Base-by-base conservation (phyloP, 176 grass and related monocot genomes). In the Pharus latifolius region DNA sequence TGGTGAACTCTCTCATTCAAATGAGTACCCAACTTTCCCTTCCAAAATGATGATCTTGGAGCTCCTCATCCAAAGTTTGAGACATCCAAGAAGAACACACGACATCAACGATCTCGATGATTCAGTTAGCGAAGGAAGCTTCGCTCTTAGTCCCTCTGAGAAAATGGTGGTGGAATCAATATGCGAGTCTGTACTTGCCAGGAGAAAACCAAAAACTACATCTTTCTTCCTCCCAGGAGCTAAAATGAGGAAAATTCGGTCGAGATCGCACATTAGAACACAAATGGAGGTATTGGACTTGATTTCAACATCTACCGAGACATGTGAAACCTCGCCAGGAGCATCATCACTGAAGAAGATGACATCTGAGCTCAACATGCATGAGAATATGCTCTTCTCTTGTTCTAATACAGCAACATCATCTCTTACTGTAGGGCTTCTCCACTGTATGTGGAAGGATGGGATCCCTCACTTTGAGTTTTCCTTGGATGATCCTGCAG, bases 361-460 rank as follows among this genome's bases (percentile, higher is more conserved):
- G 29, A 35, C 28, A 11, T 3, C 45, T 45, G 65, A 68, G 64
- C 2, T 53, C n/a, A 7, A 9, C 9, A 35, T 18, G 27, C 60
- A 77, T 44, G 67, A 71, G 42, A 69, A 70, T 11, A 66, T 19
- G 30, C 12, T 56, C 24, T 76, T 53, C 8, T 84, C 63, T 50
- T 88, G 72, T 50, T 83, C 73, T 8, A 75, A 50, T 34, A 54
- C 61, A 1, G 33, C 75, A 27, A 57, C 31, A 19, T 40, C 44
- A 43, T 88, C 55, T 44, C 62, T 88, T 16, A 82, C 75, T 46
- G 86, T 82, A 16, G 84, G 87, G 11, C 78, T 94, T 47, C 53
- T 99, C 2, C 84, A 73, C 2, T 87, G 84, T 37, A 50, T 84
- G 20, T 91, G 95, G 90, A 86, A 91, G 60, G 69, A 83, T 50